phyloP scores from a whole-genome alignment of 2,329 filamentous ascomycete genomes.

The Cordyceps fumosorosea region DNA sequence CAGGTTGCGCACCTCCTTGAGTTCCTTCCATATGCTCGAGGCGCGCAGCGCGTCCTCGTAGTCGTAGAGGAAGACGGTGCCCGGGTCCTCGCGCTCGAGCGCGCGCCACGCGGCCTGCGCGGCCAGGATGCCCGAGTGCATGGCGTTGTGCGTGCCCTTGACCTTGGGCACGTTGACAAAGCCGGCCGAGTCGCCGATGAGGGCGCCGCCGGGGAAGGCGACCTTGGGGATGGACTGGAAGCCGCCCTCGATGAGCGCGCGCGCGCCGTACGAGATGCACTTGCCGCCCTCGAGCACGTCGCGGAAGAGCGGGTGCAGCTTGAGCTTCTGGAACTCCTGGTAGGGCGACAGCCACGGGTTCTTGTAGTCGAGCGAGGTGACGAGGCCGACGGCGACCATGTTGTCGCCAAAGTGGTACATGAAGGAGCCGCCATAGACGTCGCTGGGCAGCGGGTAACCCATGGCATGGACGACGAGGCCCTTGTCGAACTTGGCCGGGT shows the following conservation, averaged over 20 bases:
- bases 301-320: slow-evolving; percentile 89
- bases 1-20: slow-evolving; percentile 95
- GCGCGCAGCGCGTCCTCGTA: slow-evolving; percentile 86
- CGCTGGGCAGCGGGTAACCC: slow-evolving; percentile 80
- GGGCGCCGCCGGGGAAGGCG: slow-evolving; percentile 87
- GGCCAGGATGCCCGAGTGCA: slow-evolving; percentile 95
- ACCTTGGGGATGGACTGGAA: slow-evolving; percentile 98
- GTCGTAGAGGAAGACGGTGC: slow-evolving; percentile 83
- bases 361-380: slow-evolving; percentile 88
- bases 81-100: slow-evolving; percentile 48
- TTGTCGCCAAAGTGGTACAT: slow-evolving; percentile 99
- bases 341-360: slow-evolving; percentile 97
- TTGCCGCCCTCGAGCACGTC: slow-evolving; percentile 89
- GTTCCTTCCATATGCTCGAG: slow-evolving; percentile 87
- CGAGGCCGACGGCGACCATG: slow-evolving; percentile 83
- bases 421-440: slow-evolving; percentile 96
- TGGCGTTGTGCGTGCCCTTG: slow-evolving; percentile 96
- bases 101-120: slow-evolving; percentile 85
- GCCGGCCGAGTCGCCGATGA: slow-evolving; percentile 93
- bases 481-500: slow-evolving; percentile 84
- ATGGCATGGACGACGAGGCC: slow-evolving; percentile 83
- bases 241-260: slow-evolving; percentile 87
- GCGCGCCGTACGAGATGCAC: slow-evolving; percentile 92
- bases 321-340: slow-evolving; percentile 95
- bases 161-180: slow-evolving; percentile 98